Evolutionary conservation across 1,284 basidiomycete species (phyloP).

Genomic region (Polyporus tsugae): DNA sequence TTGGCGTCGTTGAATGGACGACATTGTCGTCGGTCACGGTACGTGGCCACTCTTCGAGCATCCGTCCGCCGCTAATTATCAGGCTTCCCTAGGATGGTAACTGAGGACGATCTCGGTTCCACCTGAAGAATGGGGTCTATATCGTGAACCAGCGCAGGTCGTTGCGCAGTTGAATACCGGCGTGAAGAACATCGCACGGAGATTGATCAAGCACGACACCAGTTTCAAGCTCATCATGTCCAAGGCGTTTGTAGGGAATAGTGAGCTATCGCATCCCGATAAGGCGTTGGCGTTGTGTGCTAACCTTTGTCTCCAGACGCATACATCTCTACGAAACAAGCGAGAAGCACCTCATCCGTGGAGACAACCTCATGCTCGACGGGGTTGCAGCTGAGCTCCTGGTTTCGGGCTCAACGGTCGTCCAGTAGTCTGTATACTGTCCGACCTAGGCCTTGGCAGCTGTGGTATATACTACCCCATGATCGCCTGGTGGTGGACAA

Average conservation of each 20-base stretch:
- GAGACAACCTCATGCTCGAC: conserved; percentile 49
- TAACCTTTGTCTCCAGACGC: conserved; percentile 56
- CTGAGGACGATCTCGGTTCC: conserved; percentile 46
- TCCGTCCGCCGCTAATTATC: too few species aligned
- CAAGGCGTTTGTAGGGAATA: conserved; percentile 64
- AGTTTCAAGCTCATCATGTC: conserved; percentile 55
- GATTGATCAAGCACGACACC: conserved; percentile 42
- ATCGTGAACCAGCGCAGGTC: conserved; percentile 37
- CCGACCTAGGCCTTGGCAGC: conserved; percentile 43
- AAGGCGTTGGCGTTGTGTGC: background rate
- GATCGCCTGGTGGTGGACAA: conserved; percentile 54
- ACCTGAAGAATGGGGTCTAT: conserved; percentile 20
- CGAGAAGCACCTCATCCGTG: conserved; percentile 55
- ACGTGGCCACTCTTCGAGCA: background rate
- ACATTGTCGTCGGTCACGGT: conserved; percentile 29
- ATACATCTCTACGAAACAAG: conserved; percentile 67
- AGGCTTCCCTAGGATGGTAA: conserved; percentile 40
- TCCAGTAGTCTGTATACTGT: conserved; percentile 74
- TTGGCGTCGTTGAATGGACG: conserved; percentile 29
- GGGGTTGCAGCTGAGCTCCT: conserved; percentile 12
- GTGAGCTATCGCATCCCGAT: conserved; percentile 42
- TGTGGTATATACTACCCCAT: conserved; percentile 39
- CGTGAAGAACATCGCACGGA: conserved; percentile 62
- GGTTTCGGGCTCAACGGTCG: conserved; percentile 52
- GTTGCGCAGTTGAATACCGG: conserved; percentile 49